Base-by-base conservation (phyloP, 2,329 filamentous ascomycete species). In the Chaetothyriales sp. region DNA sequence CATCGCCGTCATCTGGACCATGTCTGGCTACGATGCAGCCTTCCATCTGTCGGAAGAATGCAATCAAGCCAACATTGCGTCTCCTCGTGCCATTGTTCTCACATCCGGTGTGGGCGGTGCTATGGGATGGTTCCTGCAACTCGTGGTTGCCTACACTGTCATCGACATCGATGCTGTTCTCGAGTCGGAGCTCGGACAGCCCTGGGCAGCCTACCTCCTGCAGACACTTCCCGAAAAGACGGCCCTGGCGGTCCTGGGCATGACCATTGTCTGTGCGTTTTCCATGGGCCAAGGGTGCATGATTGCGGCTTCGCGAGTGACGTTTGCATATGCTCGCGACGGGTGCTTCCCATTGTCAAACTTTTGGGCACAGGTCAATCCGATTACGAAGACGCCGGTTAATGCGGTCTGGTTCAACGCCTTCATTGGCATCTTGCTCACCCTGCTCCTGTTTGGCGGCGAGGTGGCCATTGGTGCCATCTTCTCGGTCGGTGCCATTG, bases 21-120 rank as follows among this genome's bases (percentile, higher is more conserved):
- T 79, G 71, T 72, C 72, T 5, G 79, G 80, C 43, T 84, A 83
- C 61, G 81, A 84, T 63, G 74, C 74, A 0, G 78, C 81, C 0
- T 86, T 86, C 63, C 83, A 86, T 65, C 66, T 86, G n/a, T 75
- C 79, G 2, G 83, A 87, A 61, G 83, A 87, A 64, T 86, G 83
- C 65, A 80, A 78, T 53, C 86, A 86, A 58, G 83, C 83, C 25
- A 79, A 77, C 57, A 67, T 86, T 45, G 82, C 83, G 26, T 77
- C 80, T 8, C 83, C 83, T 0, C 76, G 83, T 10, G 83, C 83
- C 6, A 87, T 86, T 49, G 77, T 85, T 39, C 69, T 86, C 61
- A 86, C 83, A 0, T 79, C 79, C 1, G 76, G 69, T 1, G 70
- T 81, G 1, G 83, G 83, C 5, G 82, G 82, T 1, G 54, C 81